Conservation (phyloP, 129 eudicot species). For the Saussurea involucrata region DNA sequence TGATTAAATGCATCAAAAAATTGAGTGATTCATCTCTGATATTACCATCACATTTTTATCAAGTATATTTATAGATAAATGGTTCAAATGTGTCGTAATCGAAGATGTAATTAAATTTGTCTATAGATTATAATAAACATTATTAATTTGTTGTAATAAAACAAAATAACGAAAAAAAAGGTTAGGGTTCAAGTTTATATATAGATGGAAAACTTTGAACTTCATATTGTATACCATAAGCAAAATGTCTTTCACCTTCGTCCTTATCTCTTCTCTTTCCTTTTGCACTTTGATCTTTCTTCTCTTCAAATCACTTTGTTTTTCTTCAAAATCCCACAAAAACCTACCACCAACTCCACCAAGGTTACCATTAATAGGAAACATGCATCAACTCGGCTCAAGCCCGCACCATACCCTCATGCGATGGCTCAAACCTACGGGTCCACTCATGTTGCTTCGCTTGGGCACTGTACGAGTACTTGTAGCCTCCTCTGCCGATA, state of each 20-base stretch:
- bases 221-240: neutral
- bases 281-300: neutral
- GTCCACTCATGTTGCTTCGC: conserved; percentile 29
- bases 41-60: too few species aligned
- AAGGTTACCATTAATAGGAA: conserved; percentile 34
- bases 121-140: too few species aligned
- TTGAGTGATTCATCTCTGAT: too few species aligned
- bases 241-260: conserved; percentile 9
- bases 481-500: conserved; percentile 25
- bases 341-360: conserved; percentile 33
- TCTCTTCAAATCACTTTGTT: conserved; percentile 25
- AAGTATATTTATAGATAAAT: too few species aligned
- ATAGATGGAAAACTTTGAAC: neutral
- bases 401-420: conserved; percentile 29
- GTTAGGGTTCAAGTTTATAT: neutral
- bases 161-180: too few species aligned
- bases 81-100: too few species aligned
- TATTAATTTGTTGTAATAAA: too few species aligned
- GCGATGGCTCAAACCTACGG: conserved; percentile 25
- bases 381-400: conserved; percentile 37
- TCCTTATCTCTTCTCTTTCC: neutral
- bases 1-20: too few species aligned
- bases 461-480: conserved; percentile 22
- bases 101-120: too few species aligned
- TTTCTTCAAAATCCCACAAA: conserved; percentile 7